Evolutionary conservation across 2,329 filamentous ascomycete species (phyloP).

Genomic region (Torrubiella hemipterigena): DNA sequence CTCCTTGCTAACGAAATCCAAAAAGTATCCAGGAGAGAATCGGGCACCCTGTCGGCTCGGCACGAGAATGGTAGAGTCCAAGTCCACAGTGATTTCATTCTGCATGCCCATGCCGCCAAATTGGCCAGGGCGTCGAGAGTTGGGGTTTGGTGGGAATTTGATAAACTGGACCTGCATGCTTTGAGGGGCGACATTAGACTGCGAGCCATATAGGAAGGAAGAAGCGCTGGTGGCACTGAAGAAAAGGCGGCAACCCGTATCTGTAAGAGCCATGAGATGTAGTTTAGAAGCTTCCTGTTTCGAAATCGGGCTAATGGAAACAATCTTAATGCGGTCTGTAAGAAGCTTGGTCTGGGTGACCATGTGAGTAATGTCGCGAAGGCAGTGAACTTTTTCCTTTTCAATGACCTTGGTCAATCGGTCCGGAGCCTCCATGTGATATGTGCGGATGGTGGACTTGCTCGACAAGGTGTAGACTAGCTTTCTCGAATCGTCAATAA

Average conservation of each 20-base stretch:
- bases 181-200: conserved; percentile 58
- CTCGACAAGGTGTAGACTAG: conserved; percentile 87
- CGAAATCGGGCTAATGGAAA: conserved; percentile 77
- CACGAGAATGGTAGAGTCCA: conserved; percentile 35
- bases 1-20: conserved; percentile 66
- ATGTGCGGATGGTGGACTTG: conserved; percentile 79
- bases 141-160: conserved; percentile 65
- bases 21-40: conserved; percentile 82
- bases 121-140: conserved; percentile 16
- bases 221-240: conserved; percentile 78
- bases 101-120: conserved; percentile 8
- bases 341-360: conserved; percentile 63
- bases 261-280: conserved; percentile 81
- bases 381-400: conserved; percentile 47
- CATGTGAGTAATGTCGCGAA: conserved; percentile 75
- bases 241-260: conserved; percentile 83
- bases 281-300: conserved; percentile 68
- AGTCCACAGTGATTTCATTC: conserved; percentile 29
- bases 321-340: conserved; percentile 57
- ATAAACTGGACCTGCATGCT: conserved; percentile 98
- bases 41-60: conserved; percentile 40
- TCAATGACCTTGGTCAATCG: conserved; percentile 53
- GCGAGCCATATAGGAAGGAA: conserved; percentile 49
- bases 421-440: conserved; percentile 62
- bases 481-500: conserved; percentile 76